Conservation (phyloP, 2,329 filamentous ascomycete species). For the Hortaea sp. region DNA sequence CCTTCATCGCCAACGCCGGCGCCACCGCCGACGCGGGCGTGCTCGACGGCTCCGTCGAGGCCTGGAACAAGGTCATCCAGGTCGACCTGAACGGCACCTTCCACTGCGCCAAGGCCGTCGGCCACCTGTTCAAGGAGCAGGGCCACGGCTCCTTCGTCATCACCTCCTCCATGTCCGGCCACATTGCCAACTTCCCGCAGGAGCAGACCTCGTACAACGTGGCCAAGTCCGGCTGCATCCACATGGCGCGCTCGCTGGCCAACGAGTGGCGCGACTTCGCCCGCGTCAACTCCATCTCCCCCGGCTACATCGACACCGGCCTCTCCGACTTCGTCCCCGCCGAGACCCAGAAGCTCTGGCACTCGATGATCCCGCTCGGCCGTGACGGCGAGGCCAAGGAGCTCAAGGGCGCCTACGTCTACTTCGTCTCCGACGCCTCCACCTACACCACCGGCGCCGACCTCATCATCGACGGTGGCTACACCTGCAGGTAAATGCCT, state of each 20-base stretch:
- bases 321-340: constrained; percentile 55
- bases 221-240: constrained; percentile 56
- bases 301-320: constrained; percentile 59
- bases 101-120: constrained; percentile 82
- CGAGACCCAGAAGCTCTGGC: constrained; percentile 48
- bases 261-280: constrained; percentile 63
- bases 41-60: constrained; percentile 58
- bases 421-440: constrained; percentile 42
- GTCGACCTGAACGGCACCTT: constrained; percentile 81
- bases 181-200: constrained; percentile 74
- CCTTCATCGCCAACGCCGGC: constrained; percentile 61
- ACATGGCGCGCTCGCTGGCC: constrained; percentile 48
- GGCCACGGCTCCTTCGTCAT: constrained; percentile 56
- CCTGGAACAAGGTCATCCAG: constrained; percentile 68
- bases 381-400: constrained; percentile 55
- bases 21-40: constrained; percentile 59
- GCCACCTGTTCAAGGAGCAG: constrained; percentile 61
- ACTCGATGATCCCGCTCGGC: constrained; percentile 50
- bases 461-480: constrained; percentile 42
- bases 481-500: constrained; percentile 26
- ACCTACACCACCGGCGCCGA: constrained; percentile 44
- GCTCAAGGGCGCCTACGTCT: constrained; percentile 51
- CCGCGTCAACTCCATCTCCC: constrained; percentile 57
- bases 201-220: constrained; percentile 58
- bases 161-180: constrained; percentile 66